Conservation (phyloP, 805 yeast genomes). For the Yamadazyma tumulicola region DNA sequence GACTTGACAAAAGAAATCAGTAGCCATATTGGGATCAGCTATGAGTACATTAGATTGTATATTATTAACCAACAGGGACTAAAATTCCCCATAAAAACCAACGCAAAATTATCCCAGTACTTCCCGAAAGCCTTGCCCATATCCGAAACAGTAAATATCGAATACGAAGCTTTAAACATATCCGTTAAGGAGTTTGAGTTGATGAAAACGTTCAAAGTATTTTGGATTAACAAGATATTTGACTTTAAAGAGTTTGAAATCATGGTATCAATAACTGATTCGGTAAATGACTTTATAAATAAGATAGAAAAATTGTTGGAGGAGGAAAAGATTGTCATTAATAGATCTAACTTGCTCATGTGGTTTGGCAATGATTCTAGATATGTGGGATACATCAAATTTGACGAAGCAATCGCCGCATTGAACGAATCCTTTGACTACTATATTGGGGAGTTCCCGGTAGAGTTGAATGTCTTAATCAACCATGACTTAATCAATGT, state of each 20-base stretch:
- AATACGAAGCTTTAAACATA: constrained; percentile 74
- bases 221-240: constrained; percentile 69
- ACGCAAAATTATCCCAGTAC: constrained; percentile 34
- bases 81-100: constrained; percentile 43
- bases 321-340: constrained; percentile 34
- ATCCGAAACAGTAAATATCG: constrained; percentile 45
- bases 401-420: constrained; percentile 32
- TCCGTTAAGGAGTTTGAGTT: constrained; percentile 75
- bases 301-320: constrained; percentile 55
- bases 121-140: constrained; percentile 43
- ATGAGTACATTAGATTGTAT: constrained; percentile 63
- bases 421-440: constrained; percentile 33
- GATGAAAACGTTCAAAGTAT: constrained; percentile 60
- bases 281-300: constrained; percentile 48
- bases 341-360: constrained; percentile 45
- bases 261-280: constrained; percentile 60
- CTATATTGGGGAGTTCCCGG: constrained; percentile 42
- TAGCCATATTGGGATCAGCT: constrained; percentile 46
- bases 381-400: constrained; percentile 34
- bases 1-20: constrained; percentile 65
- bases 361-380: constrained; percentile 52
- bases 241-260: constrained; percentile 69
- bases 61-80: constrained; percentile 58
- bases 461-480: constrained; percentile 37
- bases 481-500: constrained; percentile 28